These are phyloP conservation scores for Sarcomyxa edulis DNA, from an alignment of 768 basidiomycete species.

Conservation along the genomic window DNA sequence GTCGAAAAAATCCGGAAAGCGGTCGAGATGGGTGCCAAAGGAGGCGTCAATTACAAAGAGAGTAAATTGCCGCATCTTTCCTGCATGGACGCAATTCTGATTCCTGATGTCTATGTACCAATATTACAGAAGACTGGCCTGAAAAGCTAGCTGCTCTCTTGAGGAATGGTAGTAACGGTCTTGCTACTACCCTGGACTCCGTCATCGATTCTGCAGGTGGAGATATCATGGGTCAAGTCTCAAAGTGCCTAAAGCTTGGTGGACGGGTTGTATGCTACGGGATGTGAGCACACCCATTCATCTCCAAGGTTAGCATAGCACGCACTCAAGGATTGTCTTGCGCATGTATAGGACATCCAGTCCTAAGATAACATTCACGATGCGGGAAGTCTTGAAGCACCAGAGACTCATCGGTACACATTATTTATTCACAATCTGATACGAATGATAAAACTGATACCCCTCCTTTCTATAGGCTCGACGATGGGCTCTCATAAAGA, in stretches of 20 bases:
- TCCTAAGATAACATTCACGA: slow-evolving; percentile 59
- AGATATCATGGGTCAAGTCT: slow-evolving; percentile 48
- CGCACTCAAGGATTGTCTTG: not conserved
- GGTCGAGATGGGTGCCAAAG: slow-evolving; percentile 62
- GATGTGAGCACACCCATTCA: slow-evolving; percentile 36
- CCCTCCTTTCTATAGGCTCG: slow-evolving; percentile 44
- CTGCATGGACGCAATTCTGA: not conserved
- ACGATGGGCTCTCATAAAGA: slow-evolving; percentile 83
- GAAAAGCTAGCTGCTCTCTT: slow-evolving; percentile 39
- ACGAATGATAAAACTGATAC: not conserved
- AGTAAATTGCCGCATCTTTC: slow-evolving; percentile 27
- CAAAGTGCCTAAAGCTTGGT: slow-evolving; percentile 48
- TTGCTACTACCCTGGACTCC: slow-evolving; percentile 37
- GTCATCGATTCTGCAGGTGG: slow-evolving; percentile 72
- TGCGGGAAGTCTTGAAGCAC: slow-evolving; percentile 74
- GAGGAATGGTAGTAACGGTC: slow-evolving; percentile 21
- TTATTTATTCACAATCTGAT: not conserved
- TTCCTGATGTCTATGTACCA: not conserved
- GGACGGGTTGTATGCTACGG: slow-evolving; percentile 62
- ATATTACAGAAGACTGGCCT: slow-evolving; percentile 44
- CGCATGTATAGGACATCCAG: slow-evolving; percentile 48
- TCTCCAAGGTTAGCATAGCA: not conserved
- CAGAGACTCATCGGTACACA: slow-evolving; percentile 63
- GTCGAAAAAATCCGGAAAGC: slow-evolving; percentile 68
- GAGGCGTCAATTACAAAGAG: slow-evolving; percentile 71